These are phyloP conservation scores for Cochliopodium minus DNA, from an alignment of 208 protist genomes.

Conservation along the genomic window DNA sequence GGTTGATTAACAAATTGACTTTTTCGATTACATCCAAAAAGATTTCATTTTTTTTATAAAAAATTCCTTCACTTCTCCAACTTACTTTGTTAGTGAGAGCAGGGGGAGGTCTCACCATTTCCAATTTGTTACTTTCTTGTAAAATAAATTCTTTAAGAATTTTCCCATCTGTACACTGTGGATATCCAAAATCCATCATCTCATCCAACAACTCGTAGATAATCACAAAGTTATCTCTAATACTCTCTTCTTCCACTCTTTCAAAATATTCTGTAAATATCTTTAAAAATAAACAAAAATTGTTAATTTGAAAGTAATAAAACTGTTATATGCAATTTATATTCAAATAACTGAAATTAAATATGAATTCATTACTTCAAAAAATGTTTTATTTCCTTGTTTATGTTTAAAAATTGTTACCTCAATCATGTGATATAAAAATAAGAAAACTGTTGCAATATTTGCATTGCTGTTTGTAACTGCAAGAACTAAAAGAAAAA, in stretches of 20 bases:
- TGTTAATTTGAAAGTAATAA: slow-evolving; percentile 21
- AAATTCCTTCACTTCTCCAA: slow-evolving; percentile 53
- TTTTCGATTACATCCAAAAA: slow-evolving; percentile 79
- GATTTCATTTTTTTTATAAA: slow-evolving; percentile 68
- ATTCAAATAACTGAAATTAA: slow-evolving; percentile 70
- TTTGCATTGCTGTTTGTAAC: background rate
- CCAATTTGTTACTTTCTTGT: background rate
- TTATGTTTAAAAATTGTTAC: background rate
- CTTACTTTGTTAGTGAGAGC: slow-evolving; percentile 47
- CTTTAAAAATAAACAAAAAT: slow-evolving; percentile 14
- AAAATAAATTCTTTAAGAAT: slow-evolving; percentile 25
- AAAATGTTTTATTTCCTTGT: slow-evolving; percentile 24
- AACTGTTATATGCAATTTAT: slow-evolving; percentile 70
- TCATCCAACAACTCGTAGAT: slow-evolving; percentile 85
- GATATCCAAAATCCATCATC: slow-evolving; percentile 86
- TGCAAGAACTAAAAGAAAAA: background rate
- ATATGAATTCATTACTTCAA: slow-evolving; percentile 82
- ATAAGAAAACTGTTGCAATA: background rate
- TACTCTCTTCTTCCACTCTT: slow-evolving; percentile 56
- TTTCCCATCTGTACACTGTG: slow-evolving; percentile 50
- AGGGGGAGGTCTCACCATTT: slow-evolving; percentile 22
- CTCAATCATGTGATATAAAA: background rate
- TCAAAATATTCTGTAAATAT: slow-evolving; percentile 68
- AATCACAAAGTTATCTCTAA: slow-evolving; percentile 81
- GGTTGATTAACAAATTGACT: slow-evolving; percentile 69